Evolutionary conservation across 306 rosid genomes (phyloP).

Genomic region (Malus sieversii): DNA sequence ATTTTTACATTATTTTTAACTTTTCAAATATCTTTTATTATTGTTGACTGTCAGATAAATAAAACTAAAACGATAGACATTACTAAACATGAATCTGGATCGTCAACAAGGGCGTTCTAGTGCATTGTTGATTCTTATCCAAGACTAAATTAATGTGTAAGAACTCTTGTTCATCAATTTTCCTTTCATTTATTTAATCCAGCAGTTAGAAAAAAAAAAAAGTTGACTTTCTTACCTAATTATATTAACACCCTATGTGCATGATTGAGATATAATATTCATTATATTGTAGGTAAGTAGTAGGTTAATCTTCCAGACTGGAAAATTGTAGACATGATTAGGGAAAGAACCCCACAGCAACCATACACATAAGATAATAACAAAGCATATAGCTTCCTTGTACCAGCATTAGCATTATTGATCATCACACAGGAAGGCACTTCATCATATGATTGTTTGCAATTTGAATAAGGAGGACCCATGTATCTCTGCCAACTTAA

Average conservation of each 20-base stretch:
- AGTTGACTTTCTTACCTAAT: neutral
- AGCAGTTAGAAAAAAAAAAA: no score
- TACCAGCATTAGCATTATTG: conserved; percentile 13
- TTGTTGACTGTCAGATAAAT: neutral
- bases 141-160: no score
- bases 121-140: no score
- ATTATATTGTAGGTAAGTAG: conserved; percentile 2
- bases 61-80: neutral
- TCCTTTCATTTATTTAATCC: no score
- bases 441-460: conserved; percentile 10
- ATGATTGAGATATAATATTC: conserved; percentile 4
- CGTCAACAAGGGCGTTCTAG: no score
- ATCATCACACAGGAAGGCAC: neutral
- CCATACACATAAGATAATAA: neutral
- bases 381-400: conserved; percentile 2
- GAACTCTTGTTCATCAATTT: no score
- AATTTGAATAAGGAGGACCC: conserved; percentile 7
- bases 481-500: conserved; percentile 16
- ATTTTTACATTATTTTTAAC: neutral
- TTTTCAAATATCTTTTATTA: no score
- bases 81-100: no score
- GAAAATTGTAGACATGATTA: neutral
- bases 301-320: conserved; percentile 7
- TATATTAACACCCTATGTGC: neutral
- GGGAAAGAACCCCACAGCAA: conserved; percentile 4